Conservation (phyloP, 73 alveolate genomes). For the Tetrahymena malaccensis region DNA sequence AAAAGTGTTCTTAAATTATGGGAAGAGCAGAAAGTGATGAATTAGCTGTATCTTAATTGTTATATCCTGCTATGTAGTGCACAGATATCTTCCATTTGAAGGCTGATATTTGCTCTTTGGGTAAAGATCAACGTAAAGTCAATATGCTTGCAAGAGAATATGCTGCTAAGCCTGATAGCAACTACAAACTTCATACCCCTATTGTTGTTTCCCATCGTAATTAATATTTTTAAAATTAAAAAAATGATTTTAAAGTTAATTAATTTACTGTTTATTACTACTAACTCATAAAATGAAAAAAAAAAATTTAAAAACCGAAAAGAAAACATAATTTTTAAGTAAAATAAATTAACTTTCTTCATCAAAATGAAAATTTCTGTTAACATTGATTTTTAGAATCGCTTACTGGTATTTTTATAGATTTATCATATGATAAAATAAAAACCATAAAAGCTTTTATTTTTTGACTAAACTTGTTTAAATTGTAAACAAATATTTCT, state of each 20-base stretch:
- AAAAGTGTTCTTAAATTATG: slow-evolving; percentile 97
- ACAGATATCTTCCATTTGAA: slow-evolving; percentile 96
- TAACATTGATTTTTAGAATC: too few species aligned
- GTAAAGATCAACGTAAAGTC: slow-evolving; percentile 98
- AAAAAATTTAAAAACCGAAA: too few species aligned
- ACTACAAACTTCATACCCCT: slow-evolving; percentile 70
- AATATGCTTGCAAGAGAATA: slow-evolving; percentile 99
- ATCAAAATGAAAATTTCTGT: too few species aligned
- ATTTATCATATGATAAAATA: too few species aligned
- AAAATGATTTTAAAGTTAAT: too few species aligned
- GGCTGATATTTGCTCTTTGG: slow-evolving; percentile 96
- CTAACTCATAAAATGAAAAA: too few species aligned
- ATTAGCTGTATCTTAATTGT: slow-evolving; percentile 90
- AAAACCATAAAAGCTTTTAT: too few species aligned
- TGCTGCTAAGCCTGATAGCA: slow-evolving; percentile 62
- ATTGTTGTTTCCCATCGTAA: slow-evolving; percentile 94
- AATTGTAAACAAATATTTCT: neutral
- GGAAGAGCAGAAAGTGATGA: slow-evolving; percentile 95
- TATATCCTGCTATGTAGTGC: slow-evolving; percentile 99
- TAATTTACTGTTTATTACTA: too few species aligned
- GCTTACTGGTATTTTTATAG: too few species aligned
- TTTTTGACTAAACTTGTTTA: neutral
- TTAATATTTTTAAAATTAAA: neutral
- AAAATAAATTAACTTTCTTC: too few species aligned
- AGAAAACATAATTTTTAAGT: too few species aligned